These are phyloP conservation scores for Stephania yunnanensis DNA, from an alignment of 164 flowering plant species.

Conservation along the genomic window DNA sequence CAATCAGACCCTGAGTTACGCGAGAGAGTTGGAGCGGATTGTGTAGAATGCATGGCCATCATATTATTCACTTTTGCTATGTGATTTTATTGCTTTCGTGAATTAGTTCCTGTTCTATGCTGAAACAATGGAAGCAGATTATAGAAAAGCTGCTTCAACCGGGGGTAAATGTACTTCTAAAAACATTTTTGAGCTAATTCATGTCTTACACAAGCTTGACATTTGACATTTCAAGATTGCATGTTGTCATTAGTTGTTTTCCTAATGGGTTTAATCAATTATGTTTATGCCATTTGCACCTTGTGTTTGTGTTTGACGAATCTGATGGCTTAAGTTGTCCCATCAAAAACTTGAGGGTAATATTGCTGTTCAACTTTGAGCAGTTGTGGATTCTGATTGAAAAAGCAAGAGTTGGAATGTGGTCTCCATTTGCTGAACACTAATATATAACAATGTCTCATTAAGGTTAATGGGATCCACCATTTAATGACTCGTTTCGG, in stretches of 20 bases:
- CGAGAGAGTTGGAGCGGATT: constrained; percentile 93
- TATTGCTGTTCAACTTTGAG: background rate
- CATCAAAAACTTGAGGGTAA: background rate
- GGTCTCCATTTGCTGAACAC: background rate
- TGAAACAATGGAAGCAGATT: background rate
- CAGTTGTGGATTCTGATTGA: background rate
- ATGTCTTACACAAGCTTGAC: background rate
- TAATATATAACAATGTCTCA: background rate
- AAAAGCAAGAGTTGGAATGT: background rate
- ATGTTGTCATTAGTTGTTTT: background rate
- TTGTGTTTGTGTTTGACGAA: background rate
- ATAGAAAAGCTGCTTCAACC: background rate
- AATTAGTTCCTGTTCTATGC: background rate
- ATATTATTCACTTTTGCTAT: background rate
- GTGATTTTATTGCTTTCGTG: background rate
- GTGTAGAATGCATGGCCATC: constrained; percentile 32
- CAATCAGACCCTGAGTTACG: constrained; percentile 91
- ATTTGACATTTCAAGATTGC: background rate
- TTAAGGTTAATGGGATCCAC: background rate
- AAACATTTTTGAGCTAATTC: background rate
- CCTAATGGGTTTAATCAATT: background rate
- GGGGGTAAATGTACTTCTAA: background rate
- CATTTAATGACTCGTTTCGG: background rate
- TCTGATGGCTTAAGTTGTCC: background rate
- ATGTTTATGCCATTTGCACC: background rate